Percentiles rank a stretch among this genome's conserved stretches.
Conservation (phyloP, 805 yeast species). For the Naumovozyma castellii region DNA sequence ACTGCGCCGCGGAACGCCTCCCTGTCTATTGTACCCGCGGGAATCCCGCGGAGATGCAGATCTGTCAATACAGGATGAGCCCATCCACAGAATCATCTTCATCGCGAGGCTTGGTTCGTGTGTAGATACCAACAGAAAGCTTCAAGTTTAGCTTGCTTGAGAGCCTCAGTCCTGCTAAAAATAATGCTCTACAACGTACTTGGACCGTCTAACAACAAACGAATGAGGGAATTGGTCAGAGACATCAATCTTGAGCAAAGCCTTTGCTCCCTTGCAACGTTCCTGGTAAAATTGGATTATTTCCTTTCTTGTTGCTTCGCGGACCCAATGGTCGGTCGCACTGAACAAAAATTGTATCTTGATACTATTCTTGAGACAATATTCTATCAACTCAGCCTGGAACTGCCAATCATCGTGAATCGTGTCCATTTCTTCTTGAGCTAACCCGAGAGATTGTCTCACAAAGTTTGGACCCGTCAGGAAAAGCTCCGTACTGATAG, state of each 20-base stretch:
- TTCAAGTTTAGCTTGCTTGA: no score
- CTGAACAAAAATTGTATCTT: slow-evolving; percentile 51
- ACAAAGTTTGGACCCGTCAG: slow-evolving; percentile 37
- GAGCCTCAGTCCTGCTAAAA: slow-evolving; percentile 7
- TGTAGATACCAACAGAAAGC: no score
- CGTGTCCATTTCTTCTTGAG: slow-evolving; percentile 46
- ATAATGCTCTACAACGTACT: slow-evolving; percentile 22
- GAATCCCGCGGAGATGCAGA: neutral
- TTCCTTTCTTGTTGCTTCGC: slow-evolving; percentile 38
- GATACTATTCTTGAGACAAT: slow-evolving; percentile 17
- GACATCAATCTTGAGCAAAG: slow-evolving; percentile 21
- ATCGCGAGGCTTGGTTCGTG: no score
- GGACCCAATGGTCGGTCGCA: slow-evolving; percentile 58
- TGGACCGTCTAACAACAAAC: slow-evolving; percentile 51
- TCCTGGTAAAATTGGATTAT: slow-evolving; percentile 33
- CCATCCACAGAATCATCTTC: no score
- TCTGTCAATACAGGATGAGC: no score
- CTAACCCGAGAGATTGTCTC: slow-evolving; percentile 47
- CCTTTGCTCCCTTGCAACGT: slow-evolving; percentile 11
- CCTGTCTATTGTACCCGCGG: neutral
- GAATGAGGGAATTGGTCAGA: slow-evolving; percentile 42
- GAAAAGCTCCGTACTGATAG: slow-evolving; percentile 34
- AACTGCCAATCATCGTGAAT: slow-evolving; percentile 42
- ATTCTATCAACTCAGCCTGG: slow-evolving; percentile 40
- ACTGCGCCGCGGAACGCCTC: no score